Base-by-base conservation (phyloP, 495 filamentous ascomycete species). In the Baudoinia panamericana region DNA sequence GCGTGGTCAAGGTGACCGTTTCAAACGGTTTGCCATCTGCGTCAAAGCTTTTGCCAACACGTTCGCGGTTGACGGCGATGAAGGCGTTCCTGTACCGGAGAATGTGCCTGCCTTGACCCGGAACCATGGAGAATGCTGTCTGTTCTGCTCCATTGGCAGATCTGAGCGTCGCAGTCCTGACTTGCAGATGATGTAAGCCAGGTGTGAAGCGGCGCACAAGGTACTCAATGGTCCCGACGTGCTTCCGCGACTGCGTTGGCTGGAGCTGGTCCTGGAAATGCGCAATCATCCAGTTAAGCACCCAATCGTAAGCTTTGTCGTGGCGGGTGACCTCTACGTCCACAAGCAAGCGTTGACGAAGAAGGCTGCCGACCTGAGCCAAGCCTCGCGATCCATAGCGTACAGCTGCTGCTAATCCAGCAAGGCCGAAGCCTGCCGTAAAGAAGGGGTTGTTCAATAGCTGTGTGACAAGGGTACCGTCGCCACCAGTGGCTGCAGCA, bases 271-370 rank as follows among this genome's bases (percentile, higher is more conserved):
- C 21, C 30, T 87, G 83, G 41, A 86, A 87, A 22, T 52, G 48
- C 21, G 80, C 66, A 12, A 85, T 82, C 64, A 97, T 82, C 87
- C 92, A 97, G 28, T 83, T 73, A 3, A 97, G 71, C 25, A 96
- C 75, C 88, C 90, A 96, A 39, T 73, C 76, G 59, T 96, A 97
- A 10, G 88, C 84, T 35, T 85, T 78, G 58, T 96, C 90, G 52
- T 84, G 82, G 54, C 82, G 81, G 53, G 77, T 86, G 57, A 97
- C 94, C 58, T 96, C 92, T 49, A 96, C 71, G 53, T 95, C 82
- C 38, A 96, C 83, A 7, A 97, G 78, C 65, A 97, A 76, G 36
- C 87, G 82, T 31, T 80, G 75, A 28, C 82, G 80, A 38, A 93
- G 60, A 39, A 93, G 70, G 27, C 65, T 65, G 18, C 76, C 76